Conservation (phyloP, 164 flowering plant species). For the Chloranthus sessilifolius region DNA sequence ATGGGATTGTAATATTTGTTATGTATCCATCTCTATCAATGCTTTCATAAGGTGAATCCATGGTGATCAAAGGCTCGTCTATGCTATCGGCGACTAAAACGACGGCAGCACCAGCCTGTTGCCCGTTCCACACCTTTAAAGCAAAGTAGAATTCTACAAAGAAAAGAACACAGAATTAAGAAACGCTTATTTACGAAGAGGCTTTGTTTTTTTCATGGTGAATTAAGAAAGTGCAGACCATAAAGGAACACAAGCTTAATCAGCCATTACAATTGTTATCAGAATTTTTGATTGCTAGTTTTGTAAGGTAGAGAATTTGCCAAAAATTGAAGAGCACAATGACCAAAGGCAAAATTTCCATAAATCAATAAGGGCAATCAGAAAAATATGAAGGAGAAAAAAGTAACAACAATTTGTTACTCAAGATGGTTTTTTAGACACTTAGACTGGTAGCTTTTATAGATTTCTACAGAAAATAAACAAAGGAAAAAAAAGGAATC, state of each 20-base stretch:
- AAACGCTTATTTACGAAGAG: not conserved
- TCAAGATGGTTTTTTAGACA: too few relatives aligned
- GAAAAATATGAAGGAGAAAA: too few relatives aligned
- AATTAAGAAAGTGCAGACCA: not conserved
- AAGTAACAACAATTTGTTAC: too few relatives aligned
- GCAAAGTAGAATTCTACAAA: constrained; percentile 78
- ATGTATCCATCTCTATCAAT: constrained; percentile 47
- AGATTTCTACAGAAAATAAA: too few relatives aligned
- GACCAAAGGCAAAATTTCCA: not conserved
- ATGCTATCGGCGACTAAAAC: constrained; percentile 72
- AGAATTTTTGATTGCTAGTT: too few relatives aligned
- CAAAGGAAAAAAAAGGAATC: too few relatives aligned
- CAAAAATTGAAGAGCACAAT: not conserved
- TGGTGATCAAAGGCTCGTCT: constrained; percentile 81
- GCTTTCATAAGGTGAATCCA: constrained; percentile 84
- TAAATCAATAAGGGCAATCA: not conserved
- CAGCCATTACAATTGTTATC: too few relatives aligned
- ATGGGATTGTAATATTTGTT: constrained; percentile 70
- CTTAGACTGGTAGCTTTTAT: too few relatives aligned
- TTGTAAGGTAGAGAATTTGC: too few relatives aligned
- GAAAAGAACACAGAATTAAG: constrained; percentile 2
- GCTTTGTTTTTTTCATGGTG: not conserved
- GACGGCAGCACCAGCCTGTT: constrained; percentile 92
- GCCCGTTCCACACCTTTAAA: constrained; percentile 83
- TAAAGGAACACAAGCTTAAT: too few relatives aligned